Base-by-base conservation (phyloP, 1,139 yeast species). In the Meyerozyma sp. region DNA sequence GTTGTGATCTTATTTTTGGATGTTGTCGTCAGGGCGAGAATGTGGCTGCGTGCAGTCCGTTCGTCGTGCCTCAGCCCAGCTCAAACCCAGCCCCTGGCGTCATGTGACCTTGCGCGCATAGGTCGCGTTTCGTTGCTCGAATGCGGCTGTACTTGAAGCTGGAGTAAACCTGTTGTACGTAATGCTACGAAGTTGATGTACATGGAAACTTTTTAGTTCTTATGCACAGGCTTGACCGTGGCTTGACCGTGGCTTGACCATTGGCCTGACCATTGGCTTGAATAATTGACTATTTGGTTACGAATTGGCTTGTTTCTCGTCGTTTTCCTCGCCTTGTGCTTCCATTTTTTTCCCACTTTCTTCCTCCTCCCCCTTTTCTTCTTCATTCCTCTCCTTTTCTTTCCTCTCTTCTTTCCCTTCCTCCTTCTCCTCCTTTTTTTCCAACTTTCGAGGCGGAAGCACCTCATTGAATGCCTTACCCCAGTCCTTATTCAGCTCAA, bases 391-490 rank as follows among this genome's bases (percentile, higher is more conserved):
- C 28, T 39, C 42, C 9, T 16, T 13, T 5, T 23, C 42, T 9
- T 14, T 18, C 8, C 14, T 11, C 11, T 35, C 21, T n/a, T 28
- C 26, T 10, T 26, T 20, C 6, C 14, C 10, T 8, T 23, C 37
- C 30, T 47, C 46, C 10, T 42, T 41, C 13, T 39, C 49, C 16
- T 43, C 49, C 28, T 49, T 51, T 11, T 49, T 50, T 47, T 58
- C 57, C 37, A 84, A 61, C 64, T 91, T 93, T 52, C 98, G 73
- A 35, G 79, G 80, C 2, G 98, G 98, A 42, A 93, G 72, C 1
- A 88, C 93, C 27, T 76, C 73, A 59, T 89, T 91, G 59, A 93
- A 91, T 0, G 98, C 95, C 43, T 62, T 66, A 51, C 81, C 86
- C 98, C 98, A 93, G 62, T 88, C 88, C 48, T 73, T 74, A 32